phyloP scores from a whole-genome alignment of 768 basidiomycete species.

The Mycena rebaudengoi region DNA sequence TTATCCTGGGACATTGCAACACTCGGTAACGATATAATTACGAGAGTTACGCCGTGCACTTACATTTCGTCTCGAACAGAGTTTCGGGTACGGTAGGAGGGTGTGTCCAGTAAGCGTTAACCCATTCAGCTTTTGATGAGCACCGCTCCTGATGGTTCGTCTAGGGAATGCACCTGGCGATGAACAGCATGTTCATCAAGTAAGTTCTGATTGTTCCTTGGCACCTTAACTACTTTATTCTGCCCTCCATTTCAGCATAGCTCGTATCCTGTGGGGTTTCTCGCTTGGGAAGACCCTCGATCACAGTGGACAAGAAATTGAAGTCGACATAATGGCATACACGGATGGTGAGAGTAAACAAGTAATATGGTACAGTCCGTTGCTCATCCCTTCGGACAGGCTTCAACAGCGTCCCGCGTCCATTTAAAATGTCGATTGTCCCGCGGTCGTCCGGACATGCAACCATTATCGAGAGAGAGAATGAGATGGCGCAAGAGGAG shows the following conservation, averaged over 20 bases:
- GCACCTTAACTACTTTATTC: neutral
- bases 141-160: too few relatives aligned
- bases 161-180: conserved; percentile 18
- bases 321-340: conserved; percentile 27
- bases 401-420: conserved; percentile 24
- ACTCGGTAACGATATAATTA: conserved; percentile 14
- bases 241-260: conserved; percentile 3
- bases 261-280: conserved; percentile 27
- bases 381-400: too few relatives aligned
- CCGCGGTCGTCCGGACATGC: conserved; percentile 13
- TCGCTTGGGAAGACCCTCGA: conserved; percentile 21
- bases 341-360: conserved; percentile 19
- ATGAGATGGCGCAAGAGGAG: conserved; percentile 26
- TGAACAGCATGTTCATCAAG: conserved; percentile 24
- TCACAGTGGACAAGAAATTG: conserved; percentile 14
- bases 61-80: too few relatives aligned
- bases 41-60: too few relatives aligned
- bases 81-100: conserved; percentile 26
- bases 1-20: conserved; percentile 27
- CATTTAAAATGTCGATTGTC: conserved; percentile 22
- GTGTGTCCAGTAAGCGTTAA: too few relatives aligned
- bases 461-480: conserved; percentile 22
- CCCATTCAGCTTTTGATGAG: too few relatives aligned
- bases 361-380: too few relatives aligned
- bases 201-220: neutral